These are phyloP conservation scores for Leucocoprinus birnbaumii DNA, from an alignment of 768 basidiomycete genomes.

Conservation along the genomic window DNA sequence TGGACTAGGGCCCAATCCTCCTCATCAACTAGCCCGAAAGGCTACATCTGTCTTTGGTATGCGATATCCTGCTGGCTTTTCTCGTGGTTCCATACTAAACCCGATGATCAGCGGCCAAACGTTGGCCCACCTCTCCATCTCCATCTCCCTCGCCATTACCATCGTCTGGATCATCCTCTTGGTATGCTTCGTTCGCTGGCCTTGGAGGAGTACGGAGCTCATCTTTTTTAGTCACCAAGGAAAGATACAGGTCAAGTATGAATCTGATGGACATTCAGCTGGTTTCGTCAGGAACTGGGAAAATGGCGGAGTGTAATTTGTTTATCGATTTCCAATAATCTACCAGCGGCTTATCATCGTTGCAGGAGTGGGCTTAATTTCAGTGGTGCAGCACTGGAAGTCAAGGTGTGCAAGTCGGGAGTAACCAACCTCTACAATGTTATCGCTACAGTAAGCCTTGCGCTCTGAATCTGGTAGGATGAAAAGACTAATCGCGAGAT, in stretches of 20 bases:
- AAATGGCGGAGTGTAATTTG: constrained; percentile 23
- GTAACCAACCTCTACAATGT: constrained; percentile 27
- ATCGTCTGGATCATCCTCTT: constrained; percentile 20
- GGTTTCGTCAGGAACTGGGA: constrained; percentile 31
- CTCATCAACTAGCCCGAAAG: constrained; percentile 14
- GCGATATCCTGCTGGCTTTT: too few species aligned
- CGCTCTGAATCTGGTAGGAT: neutral
- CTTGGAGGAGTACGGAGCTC: too few species aligned
- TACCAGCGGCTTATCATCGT: too few species aligned
- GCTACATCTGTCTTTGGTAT: neutral
- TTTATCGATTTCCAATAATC: neutral
- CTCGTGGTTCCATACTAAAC: neutral
- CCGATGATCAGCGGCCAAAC: neutral
- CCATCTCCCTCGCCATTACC: constrained; percentile 6
- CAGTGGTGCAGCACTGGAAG: constrained; percentile 29
- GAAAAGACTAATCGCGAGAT: neutral
- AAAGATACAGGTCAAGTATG: constrained; percentile 31
- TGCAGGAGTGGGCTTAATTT: constrained; percentile 33
- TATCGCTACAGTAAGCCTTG: constrained; percentile 30
- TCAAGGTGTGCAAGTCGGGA: constrained; percentile 23
- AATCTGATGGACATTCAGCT: constrained; percentile 22
- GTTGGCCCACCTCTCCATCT: neutral
- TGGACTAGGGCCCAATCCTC: constrained; percentile 39
- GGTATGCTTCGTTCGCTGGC: neutral
- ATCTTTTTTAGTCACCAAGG: constrained; percentile 26